A percentile compares a stretch with the other conserved stretches of the same genome.
Evolutionary conservation across 2,329 filamentous ascomycete genomes (phyloP).

Genomic region (Sporothrix protearum): DNA sequence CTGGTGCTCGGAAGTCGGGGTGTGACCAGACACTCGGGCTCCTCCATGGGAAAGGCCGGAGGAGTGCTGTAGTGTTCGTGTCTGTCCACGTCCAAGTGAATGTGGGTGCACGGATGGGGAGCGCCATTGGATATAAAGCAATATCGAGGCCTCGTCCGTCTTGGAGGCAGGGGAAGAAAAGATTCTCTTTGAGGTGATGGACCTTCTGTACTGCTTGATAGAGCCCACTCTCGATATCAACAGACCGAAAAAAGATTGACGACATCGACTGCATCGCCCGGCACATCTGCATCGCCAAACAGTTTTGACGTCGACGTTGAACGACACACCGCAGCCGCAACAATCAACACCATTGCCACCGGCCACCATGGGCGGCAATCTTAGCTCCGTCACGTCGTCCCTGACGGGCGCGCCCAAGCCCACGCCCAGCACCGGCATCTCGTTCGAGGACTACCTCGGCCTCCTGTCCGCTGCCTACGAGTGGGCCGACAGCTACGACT

Average conservation of each 20-base stretch:
- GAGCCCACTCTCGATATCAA: not conserved
- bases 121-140: not conserved
- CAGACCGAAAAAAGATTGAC: not conserved
- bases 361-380: constrained; percentile 25
- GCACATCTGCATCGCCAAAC: too few species aligned
- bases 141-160: not conserved
- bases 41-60: constrained; percentile 20
- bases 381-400: constrained; percentile 21
- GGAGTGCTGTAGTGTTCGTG: not conserved
- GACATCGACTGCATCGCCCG: not conserved
- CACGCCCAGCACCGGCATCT: constrained; percentile 15
- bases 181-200: not conserved
- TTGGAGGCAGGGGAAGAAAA: not conserved
- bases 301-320: too few species aligned
- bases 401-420: constrained; percentile 8
- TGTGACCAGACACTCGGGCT: constrained; percentile 24
- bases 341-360: not conserved
- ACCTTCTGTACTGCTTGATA: not conserved
- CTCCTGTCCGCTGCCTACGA: constrained; percentile 51
- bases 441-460: constrained; percentile 45
- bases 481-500: constrained; percentile 64
- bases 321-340: too few species aligned
- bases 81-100: not conserved
- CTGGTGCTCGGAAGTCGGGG: not conserved
- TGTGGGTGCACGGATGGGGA: too few species aligned